These are phyloP conservation scores for Hsuehochloa calcarea DNA, from an alignment of 176 grass and related monocot genomes.

Conservation along the genomic window DNA sequence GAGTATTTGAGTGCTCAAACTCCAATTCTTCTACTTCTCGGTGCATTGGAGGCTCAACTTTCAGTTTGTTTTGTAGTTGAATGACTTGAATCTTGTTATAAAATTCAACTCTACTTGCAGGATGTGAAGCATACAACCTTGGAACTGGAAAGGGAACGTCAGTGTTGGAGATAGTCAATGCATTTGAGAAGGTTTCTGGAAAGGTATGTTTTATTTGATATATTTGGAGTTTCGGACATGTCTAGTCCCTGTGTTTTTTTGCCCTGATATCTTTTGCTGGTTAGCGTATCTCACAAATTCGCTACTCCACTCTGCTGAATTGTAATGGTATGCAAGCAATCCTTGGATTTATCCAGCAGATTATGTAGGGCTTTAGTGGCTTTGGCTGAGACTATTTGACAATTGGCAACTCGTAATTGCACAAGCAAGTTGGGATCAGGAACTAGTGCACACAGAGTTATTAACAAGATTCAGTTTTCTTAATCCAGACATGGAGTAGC, in stretches of 20 bases:
- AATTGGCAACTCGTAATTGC: neutral
- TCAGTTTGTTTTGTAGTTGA: neutral
- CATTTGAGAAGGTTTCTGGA: slow-evolving; percentile 93
- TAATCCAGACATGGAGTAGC: neutral
- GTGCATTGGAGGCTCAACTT: neutral
- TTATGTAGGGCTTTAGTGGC: neutral
- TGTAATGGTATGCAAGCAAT: slow-evolving; percentile 11
- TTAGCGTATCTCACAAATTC: slow-evolving; percentile 25
- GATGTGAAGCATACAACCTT: slow-evolving; percentile 91
- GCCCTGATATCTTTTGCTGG: neutral
- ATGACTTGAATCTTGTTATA: neutral
- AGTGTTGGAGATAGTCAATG: slow-evolving; percentile 93
- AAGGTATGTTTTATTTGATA: slow-evolving; percentile 53
- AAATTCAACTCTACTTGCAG: slow-evolving; percentile 44
- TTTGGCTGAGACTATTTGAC: neutral
- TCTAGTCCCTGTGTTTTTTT: slow-evolving; percentile 19
- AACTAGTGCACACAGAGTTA: neutral
- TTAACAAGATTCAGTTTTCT: slow-evolving; percentile 1
- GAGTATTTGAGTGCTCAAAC: neutral
- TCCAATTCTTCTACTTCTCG: neutral
- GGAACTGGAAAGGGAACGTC: slow-evolving; percentile 93
- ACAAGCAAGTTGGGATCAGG: neutral
- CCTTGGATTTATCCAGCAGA: neutral
- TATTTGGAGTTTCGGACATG: neutral
- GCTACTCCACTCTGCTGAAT: neutral